Percentiles rank a stretch among this genome's conserved stretches.
phyloP scores from a whole-genome alignment of 306 rosid genomes.

The Biancaea sappan region DNA sequence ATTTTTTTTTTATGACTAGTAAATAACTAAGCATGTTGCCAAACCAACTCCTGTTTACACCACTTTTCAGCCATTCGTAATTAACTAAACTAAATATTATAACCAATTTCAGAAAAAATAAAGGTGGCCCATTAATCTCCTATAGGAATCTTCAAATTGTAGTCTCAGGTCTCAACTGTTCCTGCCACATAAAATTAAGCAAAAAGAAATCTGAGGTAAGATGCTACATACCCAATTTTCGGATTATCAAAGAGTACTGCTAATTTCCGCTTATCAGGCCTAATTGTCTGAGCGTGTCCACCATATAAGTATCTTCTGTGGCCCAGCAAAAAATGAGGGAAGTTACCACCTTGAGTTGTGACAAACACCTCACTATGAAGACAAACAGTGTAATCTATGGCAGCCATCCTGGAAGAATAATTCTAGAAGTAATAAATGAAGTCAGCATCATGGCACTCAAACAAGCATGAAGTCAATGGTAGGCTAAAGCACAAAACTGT shows the following conservation, averaged over 20 bases:
- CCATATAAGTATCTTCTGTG: constrained; percentile 94
- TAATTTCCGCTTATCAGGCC: constrained; percentile 95
- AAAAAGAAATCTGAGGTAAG: constrained; percentile 15
- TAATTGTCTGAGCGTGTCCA: constrained; percentile 94
- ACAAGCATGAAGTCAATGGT: constrained; percentile 15
- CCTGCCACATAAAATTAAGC: constrained; percentile 13
- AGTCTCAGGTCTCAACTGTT: neutral
- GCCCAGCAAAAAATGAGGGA: constrained; percentile 95
- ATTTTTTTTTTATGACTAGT: too few species aligned
- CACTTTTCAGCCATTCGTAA: constrained; percentile 11
- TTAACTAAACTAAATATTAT: constrained; percentile 11
- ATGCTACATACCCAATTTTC: constrained; percentile 67
- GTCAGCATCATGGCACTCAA: constrained; percentile 45
- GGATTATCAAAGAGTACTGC: constrained; percentile 87
- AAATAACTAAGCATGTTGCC: constrained; percentile 6
- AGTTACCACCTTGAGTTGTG: constrained; percentile 98
- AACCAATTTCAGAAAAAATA: constrained; percentile 5
- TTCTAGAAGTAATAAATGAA: constrained; percentile 58
- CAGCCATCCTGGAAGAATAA: constrained; percentile 99
- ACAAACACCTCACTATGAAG: constrained; percentile 98
- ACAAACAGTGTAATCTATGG: constrained; percentile 96
- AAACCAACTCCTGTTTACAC: constrained; percentile 17
- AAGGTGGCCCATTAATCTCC: neutral
- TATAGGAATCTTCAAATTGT: neutral
- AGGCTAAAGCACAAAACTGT: constrained; percentile 26